Base-by-base conservation (phyloP, 192 early-diverging fungal genomes). In the Nowakowskiella sp. region DNA sequence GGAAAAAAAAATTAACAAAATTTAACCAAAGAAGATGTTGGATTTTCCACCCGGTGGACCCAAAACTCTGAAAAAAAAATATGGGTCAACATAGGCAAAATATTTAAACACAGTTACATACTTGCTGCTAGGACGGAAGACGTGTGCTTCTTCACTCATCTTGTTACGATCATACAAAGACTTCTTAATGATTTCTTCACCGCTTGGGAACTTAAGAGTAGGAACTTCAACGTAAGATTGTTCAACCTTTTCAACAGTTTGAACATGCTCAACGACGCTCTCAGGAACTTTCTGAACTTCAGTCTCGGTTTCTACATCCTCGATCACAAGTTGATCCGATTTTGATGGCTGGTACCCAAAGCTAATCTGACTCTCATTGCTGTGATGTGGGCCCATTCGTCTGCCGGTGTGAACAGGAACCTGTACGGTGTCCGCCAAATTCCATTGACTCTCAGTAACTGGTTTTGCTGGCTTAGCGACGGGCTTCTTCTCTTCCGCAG, bases 81-180 rank as follows among this genome's bases (percentile, higher is more conserved):
- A 6, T 32, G 26, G 7, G 13, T 9, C 13, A 9, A 16, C n/a
- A 6, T 16, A 21, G 21, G 7, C 6, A 57, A 24, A 23, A n/a
- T 21, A 9, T 4, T 16, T 4, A 19, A 9, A 13, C n/a, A 5
- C 4, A 57, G 4, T n/a, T 16, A 62, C 61, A 24, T 27, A 64
- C 62, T 60, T n/a, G n/a, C n/a, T 53, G 47, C 57, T 61, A 13
- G 46, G 48, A 0, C 61, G 70, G 29, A 52, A 44, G 1, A 26
- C 29, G 25, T 27, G n/a, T 22, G 32, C 21, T 19, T 51, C 50
- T 51, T 31, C 51, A 44, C 70, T 68, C 53, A 49, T 32, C 16
- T 52, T 58, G 33, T 72, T 72, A 32, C 53, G 49, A 47, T 72
- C 65, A 6, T 53, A n/a, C n/a, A n/a, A n/a, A n/a, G n/a, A n/a